phyloP scores from a whole-genome alignment of 2,329 filamentous ascomycete genomes.

The Amylocarpus encephaloides region DNA sequence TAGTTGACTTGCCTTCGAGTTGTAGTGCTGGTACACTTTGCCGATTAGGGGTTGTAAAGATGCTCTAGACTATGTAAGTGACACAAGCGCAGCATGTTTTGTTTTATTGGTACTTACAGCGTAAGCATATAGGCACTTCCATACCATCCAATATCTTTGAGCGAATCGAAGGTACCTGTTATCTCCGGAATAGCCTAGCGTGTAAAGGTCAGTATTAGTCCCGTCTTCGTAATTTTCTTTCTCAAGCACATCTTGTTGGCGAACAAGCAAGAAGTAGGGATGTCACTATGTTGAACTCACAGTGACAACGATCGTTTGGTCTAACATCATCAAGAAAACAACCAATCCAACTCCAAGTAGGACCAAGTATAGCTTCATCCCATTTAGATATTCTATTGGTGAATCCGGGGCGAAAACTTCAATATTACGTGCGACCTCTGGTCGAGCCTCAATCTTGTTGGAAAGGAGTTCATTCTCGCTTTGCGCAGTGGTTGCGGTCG shows the following conservation, averaged over 20 bases:
- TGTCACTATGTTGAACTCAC: background rate
- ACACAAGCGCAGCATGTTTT: background rate
- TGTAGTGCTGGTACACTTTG: slow-evolving; percentile 15
- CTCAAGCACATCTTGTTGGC: background rate
- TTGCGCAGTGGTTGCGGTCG: background rate
- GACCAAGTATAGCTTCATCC: slow-evolving; percentile 11
- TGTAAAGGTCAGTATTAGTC: too few relatives aligned
- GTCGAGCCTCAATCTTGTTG: background rate
- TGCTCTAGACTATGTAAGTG: slow-evolving; percentile 2
- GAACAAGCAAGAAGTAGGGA: background rate
- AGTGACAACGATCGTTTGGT: slow-evolving; percentile 38
- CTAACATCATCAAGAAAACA: slow-evolving; percentile 24
- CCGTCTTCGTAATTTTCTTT: too few relatives aligned
- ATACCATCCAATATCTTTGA: slow-evolving; percentile 35
- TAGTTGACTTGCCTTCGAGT: slow-evolving; percentile 9
- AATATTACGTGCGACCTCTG: background rate
- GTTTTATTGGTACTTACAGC: slow-evolving; percentile 4
- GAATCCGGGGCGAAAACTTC: background rate
- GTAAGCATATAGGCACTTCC: slow-evolving; percentile 32
- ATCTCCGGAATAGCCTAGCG: slow-evolving; percentile 34
- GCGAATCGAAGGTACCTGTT: slow-evolving; percentile 32
- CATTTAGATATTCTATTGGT: slow-evolving; percentile 5
- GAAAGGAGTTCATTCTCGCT: background rate
- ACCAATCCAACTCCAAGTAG: slow-evolving; percentile 17
- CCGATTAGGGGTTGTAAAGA: slow-evolving; percentile 15